Conservation (phyloP, 768 basidiomycete genomes). For the Kwoniella botswanensis region DNA sequence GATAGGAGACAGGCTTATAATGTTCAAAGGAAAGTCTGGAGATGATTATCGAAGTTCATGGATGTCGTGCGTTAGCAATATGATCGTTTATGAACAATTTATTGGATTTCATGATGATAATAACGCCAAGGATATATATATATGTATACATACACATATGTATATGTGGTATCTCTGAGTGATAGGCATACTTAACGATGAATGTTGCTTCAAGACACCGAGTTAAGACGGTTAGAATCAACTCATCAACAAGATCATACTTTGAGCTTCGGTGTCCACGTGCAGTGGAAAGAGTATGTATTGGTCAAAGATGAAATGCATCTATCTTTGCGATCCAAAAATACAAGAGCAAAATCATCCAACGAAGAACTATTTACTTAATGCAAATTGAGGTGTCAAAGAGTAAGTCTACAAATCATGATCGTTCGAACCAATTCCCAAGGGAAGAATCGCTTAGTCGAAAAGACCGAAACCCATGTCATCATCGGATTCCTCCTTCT, state of each 20-base stretch:
- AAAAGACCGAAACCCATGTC: conserved; percentile 59
- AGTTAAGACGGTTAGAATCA: background rate
- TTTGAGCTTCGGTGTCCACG: background rate
- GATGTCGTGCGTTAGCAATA: too few relatives aligned
- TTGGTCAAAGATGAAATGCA: background rate
- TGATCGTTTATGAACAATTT: too few relatives aligned
- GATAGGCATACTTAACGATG: too few relatives aligned
- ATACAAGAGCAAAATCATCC: background rate
- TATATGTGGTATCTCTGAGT: too few relatives aligned
- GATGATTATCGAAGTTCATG: background rate
- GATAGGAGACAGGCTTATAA: conserved; percentile 38
- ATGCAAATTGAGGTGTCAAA: background rate
- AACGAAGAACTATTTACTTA: background rate
- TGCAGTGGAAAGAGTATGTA: background rate
- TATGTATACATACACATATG: too few relatives aligned
- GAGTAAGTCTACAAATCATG: background rate
- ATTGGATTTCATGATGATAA: too few relatives aligned
- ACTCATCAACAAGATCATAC: background rate
- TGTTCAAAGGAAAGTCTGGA: conserved; percentile 15
- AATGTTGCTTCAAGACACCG: background rate
- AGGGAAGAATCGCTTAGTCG: conserved; percentile 51
- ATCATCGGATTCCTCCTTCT: conserved; percentile 64
- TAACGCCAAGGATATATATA: too few relatives aligned
- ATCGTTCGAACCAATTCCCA: background rate
- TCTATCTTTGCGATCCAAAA: background rate